Conservation (phyloP, 2,329 filamentous ascomycete genomes). For the Aspergillus proliferans region DNA sequence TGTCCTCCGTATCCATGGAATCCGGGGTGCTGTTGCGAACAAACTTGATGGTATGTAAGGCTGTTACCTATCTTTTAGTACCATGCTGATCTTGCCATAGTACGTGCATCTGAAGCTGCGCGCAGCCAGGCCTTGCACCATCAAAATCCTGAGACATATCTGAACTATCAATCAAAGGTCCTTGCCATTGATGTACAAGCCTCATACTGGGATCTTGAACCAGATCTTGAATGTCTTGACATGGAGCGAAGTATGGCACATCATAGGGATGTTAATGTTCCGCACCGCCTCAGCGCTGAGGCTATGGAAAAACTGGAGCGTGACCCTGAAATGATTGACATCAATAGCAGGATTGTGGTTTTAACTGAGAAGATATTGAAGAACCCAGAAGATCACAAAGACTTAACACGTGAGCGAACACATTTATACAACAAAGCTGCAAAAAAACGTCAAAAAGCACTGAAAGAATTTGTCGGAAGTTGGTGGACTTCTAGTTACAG, state of each 20-base stretch:
- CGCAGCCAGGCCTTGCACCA: background rate
- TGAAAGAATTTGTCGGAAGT: background rate
- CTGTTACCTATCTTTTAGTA: background rate
- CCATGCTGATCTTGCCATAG: background rate
- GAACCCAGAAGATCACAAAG: background rate
- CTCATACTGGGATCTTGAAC: background rate
- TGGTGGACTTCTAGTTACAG: background rate
- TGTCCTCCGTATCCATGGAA: constrained; percentile 8
- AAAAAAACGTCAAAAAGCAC: background rate
- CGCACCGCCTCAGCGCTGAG: background rate
- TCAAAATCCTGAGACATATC: background rate
- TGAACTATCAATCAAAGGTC: background rate
- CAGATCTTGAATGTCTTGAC: background rate
- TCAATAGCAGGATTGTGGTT: background rate
- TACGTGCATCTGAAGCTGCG: background rate
- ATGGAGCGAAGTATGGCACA: background rate
- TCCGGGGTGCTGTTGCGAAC: constrained; percentile 8
- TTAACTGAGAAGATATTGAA: background rate
- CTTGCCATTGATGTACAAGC: background rate
- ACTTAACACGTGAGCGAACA: background rate
- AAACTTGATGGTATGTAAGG: constrained; percentile 7
- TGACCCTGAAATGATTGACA: background rate
- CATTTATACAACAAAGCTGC: background rate
- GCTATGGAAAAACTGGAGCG: background rate
- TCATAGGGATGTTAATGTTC: background rate